Evolutionary conservation across 169 alveolate species (phyloP).

Genomic region (Eimeria zaria): DNA sequence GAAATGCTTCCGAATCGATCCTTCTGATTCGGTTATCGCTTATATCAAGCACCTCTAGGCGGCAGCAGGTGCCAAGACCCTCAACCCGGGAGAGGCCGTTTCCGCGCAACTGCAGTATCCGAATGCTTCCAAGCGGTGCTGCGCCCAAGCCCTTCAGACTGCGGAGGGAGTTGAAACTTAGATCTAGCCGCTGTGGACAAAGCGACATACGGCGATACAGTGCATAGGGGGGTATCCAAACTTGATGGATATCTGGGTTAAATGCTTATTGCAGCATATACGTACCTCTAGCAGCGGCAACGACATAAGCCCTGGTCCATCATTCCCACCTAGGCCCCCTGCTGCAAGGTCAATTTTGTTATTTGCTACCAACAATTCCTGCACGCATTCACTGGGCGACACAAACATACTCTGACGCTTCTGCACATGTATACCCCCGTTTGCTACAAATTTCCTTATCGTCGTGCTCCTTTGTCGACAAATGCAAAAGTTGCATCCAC

Average conservation of each 20-base stretch:
- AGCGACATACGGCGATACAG: background rate
- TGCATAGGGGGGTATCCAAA: background rate
- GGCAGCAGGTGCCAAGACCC: constrained; percentile 47
- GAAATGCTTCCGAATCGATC: constrained; percentile 56
- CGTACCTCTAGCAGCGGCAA: constrained; percentile 64
- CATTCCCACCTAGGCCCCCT: constrained; percentile 77
- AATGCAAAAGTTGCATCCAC: background rate
- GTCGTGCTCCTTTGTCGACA: background rate
- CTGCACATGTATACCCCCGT: background rate
- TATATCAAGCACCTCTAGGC: constrained; percentile 72
- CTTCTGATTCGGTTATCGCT: constrained; percentile 77
- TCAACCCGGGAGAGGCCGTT: constrained; percentile 52
- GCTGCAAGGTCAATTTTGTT: constrained; percentile 74
- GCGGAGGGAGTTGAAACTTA: constrained; percentile 63
- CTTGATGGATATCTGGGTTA: background rate
- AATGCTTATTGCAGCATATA: background rate
- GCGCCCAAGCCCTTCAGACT: constrained; percentile 13
- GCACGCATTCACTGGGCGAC: constrained; percentile 29
- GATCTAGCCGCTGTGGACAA: constrained; percentile 68
- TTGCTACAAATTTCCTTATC: background rate
- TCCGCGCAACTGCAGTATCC: constrained; percentile 73
- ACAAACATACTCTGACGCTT: background rate
- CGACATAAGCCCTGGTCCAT: constrained; percentile 52
- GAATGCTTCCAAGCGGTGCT: constrained; percentile 36
- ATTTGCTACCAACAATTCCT: constrained; percentile 70